Evolutionary conservation across 306 rosid genomes (phyloP), one percentile per base, ranked within the genome.

Genomic region (Ormosia semicastrata): DNA sequence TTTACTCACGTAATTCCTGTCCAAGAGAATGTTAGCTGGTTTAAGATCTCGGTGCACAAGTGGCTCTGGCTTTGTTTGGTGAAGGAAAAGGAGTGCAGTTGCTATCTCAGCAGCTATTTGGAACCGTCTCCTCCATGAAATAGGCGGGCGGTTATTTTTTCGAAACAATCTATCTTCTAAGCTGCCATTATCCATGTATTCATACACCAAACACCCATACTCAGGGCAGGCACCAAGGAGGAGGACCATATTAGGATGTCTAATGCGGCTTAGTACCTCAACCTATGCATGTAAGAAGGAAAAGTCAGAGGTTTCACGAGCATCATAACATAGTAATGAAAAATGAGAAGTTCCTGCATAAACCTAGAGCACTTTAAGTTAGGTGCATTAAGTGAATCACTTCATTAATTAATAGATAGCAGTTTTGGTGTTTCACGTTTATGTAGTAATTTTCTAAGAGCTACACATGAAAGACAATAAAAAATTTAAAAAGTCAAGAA

Each of bases 211-310:
- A 82, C 98, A 93, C n/a, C 99, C 98, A 3, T 86, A 89, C 39
- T 93, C 99, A 3, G 99, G 94, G 85, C 98, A 95, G 0, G 99
- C 99, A 34, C 99, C 99, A 54, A 95, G 92, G 83, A 95, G 94
- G 74, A 95, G 99, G 36, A 96, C 99, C 98, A 96, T 89, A 89
- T 96, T 84, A 4, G 99, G 99, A 86, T 96, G 97, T 83, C 97
- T 87, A 24, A 93, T 92, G 84, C 87, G 71, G 90, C 97, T 76
- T 41, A 96, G 90, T 43, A 96, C 97, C 85, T 96, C 99, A 85
- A 96, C 89, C 99, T 95, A 76, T 66, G 71, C 72, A 71, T 78
- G 67, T 14, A 15, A 46, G 18, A 7, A 69, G 7, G 64, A 71
- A 81, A 73, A 56, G 9, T 3, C 14, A 12, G 54, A 49, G 17